Percentiles rank a stretch among this genome's conserved stretches.
Evolutionary conservation across 2,329 filamentous ascomycete species (phyloP).

Genomic region (Elsinoe necatrix): DNA sequence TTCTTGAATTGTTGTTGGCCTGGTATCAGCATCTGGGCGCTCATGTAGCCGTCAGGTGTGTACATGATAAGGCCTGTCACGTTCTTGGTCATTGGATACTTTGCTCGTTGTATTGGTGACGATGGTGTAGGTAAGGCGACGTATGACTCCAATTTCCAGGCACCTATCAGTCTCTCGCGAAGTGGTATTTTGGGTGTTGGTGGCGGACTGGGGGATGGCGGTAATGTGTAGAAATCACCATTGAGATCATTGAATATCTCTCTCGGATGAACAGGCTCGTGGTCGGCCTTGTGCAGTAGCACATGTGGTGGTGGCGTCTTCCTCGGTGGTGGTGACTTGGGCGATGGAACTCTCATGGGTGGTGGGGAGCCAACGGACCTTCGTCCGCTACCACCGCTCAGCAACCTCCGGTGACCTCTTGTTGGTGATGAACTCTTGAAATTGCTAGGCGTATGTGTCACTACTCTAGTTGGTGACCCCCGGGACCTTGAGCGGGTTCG

Average conservation of each 20-base stretch:
- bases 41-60: slow-evolving; percentile 29
- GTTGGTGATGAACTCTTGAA: slow-evolving; percentile 9
- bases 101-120: slow-evolving; percentile 26
- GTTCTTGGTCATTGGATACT: slow-evolving; percentile 27
- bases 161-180: slow-evolving; percentile 28
- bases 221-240: slow-evolving; percentile 28
- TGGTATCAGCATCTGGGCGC: slow-evolving; percentile 27
- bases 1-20: slow-evolving; percentile 30
- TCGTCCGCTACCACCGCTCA: slow-evolving; percentile 13
- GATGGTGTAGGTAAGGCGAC: slow-evolving; percentile 31
- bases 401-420: neutral
- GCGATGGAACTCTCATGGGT: slow-evolving; percentile 6
- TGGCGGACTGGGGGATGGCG: slow-evolving; percentile 20
- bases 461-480: neutral
- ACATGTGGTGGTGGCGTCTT: slow-evolving; percentile 8
- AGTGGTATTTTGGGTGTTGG: slow-evolving; percentile 26
- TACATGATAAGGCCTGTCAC: slow-evolving; percentile 29
- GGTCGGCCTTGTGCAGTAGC: slow-evolving; percentile 17
- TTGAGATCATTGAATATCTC: slow-evolving; percentile 29
- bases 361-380: slow-evolving; percentile 16
- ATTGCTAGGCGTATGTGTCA: neutral
- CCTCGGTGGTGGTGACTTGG: slow-evolving; percentile 11
- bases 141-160: slow-evolving; percentile 33
- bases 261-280: slow-evolving; percentile 17
- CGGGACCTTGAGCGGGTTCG: slow-evolving; percentile 10